These are phyloP conservation scores for Aspergillus eucalypticola DNA, from an alignment of 2,329 filamentous ascomycete species.

Conservation along the genomic window DNA sequence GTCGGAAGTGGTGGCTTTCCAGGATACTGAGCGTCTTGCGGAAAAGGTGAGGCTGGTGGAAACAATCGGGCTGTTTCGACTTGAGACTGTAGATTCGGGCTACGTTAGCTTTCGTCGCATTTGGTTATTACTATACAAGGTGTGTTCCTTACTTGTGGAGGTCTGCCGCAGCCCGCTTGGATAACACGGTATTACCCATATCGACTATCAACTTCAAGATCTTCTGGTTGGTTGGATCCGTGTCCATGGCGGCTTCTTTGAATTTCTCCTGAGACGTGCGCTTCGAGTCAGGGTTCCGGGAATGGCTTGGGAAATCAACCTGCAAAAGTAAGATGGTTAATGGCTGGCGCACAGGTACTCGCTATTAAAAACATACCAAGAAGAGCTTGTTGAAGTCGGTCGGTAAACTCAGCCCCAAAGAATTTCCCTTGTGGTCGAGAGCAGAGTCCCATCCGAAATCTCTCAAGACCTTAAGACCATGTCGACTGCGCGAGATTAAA, in stretches of 20 bases:
- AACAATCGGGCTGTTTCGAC: conserved; percentile 70
- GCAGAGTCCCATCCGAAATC: conserved; percentile 93
- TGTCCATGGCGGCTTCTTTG: conserved; percentile 61
- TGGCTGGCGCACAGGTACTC: not conserved
- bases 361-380: conserved; percentile 52
- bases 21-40: conserved; percentile 80
- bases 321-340: conserved; percentile 18
- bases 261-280: conserved; percentile 47
- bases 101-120: not conserved
- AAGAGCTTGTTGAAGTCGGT: conserved; percentile 76
- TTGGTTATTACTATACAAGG: no score
- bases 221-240: conserved; percentile 65
- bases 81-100: conserved; percentile 62
- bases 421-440: conserved; percentile 77
- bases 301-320: conserved; percentile 40
- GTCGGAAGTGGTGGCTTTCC: conserved; percentile 84
- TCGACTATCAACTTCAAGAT: conserved; percentile 85
- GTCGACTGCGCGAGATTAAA: conserved; percentile 84
- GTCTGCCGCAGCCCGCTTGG: conserved; percentile 81
- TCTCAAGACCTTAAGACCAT: conserved; percentile 86
- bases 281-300: conserved; percentile 45
- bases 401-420: conserved; percentile 85
- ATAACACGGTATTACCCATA: conserved; percentile 88
- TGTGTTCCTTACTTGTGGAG: conserved; percentile 58
- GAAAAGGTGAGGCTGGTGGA: conserved; percentile 76